Evolutionary conservation across 2,329 filamentous ascomycete species (phyloP).

Genomic region (Cladophialophora carrionii): DNA sequence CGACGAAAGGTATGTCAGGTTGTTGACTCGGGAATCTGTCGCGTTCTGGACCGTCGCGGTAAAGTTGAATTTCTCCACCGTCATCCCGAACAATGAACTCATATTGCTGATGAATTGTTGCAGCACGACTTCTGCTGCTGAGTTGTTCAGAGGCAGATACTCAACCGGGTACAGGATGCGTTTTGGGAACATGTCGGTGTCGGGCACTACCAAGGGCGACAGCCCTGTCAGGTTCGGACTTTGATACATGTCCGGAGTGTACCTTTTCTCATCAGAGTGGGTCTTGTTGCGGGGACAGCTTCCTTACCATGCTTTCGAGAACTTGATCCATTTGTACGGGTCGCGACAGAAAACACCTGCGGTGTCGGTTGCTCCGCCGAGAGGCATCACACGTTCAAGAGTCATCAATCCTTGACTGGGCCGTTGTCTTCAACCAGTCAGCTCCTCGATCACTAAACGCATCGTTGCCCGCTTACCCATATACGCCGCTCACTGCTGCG

Average conservation of each 20-base stretch:
- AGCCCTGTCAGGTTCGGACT: slow-evolving; percentile 10
- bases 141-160: slow-evolving; percentile 17
- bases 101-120: slow-evolving; percentile 12
- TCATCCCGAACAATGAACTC: slow-evolving; percentile 12
- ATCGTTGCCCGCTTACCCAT: slow-evolving; percentile 40
- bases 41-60: slow-evolving; percentile 12
- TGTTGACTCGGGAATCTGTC: slow-evolving; percentile 12
- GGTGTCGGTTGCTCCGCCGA: slow-evolving; percentile 51
- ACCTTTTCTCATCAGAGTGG: not conserved
- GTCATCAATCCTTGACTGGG: slow-evolving; percentile 49
- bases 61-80: slow-evolving; percentile 15
- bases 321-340: slow-evolving; percentile 34
- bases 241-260: slow-evolving; percentile 18
- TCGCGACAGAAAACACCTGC: slow-evolving; percentile 49
- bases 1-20: slow-evolving; percentile 13
- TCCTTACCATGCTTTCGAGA: slow-evolving; percentile 17
- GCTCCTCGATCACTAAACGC: not conserved
- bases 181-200: slow-evolving; percentile 10
- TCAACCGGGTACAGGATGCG: slow-evolving; percentile 16
- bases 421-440: slow-evolving; percentile 33
- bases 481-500: slow-evolving; percentile 49
- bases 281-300: not conserved
- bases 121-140: slow-evolving; percentile 9
- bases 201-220: not conserved
- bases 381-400: slow-evolving; percentile 50